Percentiles rank a stretch among this genome's conserved stretches.
phyloP scores from a whole-genome alignment of 768 basidiomycete species.

The Mycena polygramma region DNA sequence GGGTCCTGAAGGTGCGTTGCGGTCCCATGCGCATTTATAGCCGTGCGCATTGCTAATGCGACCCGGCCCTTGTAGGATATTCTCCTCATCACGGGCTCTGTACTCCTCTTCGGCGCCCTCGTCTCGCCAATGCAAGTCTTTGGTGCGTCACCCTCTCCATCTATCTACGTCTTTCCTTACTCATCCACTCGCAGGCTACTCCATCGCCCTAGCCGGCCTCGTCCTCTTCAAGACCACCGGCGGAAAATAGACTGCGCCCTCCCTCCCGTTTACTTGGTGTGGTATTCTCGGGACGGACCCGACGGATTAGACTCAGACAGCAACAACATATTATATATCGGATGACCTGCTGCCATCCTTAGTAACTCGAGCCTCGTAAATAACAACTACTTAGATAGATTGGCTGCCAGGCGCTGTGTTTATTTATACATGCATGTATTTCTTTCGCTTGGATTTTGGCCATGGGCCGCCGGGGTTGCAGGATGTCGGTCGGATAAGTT shows the following conservation, averaged over 20 bases:
- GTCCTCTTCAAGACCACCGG: slow-evolving; percentile 87
- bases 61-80: slow-evolving; percentile 70
- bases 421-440: no score
- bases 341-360: no score
- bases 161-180: not conserved
- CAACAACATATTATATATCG: no score
- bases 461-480: no score
- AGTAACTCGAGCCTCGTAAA: no score
- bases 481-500: no score
- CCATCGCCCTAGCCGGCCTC: slow-evolving; percentile 87
- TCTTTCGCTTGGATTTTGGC: no score
- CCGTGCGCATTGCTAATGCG: not conserved
- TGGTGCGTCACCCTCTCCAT: slow-evolving; percentile 57
- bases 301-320: no score
- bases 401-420: no score
- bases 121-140: slow-evolving; percentile 90
- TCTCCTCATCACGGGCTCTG: slow-evolving; percentile 91
- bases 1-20: slow-evolving; percentile 94
- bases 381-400: no score
- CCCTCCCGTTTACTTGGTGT: no score
- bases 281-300: no score
- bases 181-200: slow-evolving; percentile 72
- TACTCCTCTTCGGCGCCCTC: slow-evolving; percentile 83
- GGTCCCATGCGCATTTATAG: slow-evolving; percentile 61
- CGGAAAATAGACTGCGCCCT: slow-evolving; percentile 65